A percentile compares a stretch with the other conserved stretches of the same genome.
Evolutionary conservation across 176 grass and related monocot species (phyloP).

Genomic region (Pontederia crassipes): DNA sequence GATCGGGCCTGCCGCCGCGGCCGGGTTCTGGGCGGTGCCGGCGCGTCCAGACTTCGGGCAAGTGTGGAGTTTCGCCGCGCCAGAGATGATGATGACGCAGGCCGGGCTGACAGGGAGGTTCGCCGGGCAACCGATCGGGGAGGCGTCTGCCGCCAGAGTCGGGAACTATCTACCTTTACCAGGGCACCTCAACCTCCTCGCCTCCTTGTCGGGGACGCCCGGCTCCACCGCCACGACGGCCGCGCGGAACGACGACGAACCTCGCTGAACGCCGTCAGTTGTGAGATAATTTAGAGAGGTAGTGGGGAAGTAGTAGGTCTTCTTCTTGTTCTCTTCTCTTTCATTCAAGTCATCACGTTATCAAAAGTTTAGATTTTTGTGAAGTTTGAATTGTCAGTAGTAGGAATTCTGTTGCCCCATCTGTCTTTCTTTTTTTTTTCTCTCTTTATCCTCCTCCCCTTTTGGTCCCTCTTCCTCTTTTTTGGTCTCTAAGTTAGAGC

Average conservation of each 20-base stretch:
- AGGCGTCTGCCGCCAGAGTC: slow-evolving; percentile 8
- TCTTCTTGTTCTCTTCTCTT: neutral
- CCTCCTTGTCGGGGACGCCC: slow-evolving; percentile 16
- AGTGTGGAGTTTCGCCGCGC: slow-evolving; percentile 14
- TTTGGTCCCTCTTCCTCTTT: neutral
- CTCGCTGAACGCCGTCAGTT: neutral
- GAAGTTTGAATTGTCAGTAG: neutral
- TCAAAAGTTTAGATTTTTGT: neutral
- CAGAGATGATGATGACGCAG: slow-evolving; percentile 7
- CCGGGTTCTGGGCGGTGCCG: slow-evolving; percentile 17
- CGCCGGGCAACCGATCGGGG: slow-evolving; percentile 11
- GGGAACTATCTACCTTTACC: slow-evolving; percentile 16
- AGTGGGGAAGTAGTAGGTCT: too few relatives aligned
- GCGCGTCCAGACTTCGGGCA: slow-evolving; percentile 11
- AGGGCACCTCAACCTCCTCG: slow-evolving; percentile 16
- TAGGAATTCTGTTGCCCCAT: neutral
- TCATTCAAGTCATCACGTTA: neutral
- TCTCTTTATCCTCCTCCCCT: neutral
- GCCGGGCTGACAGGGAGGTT: slow-evolving; percentile 7
- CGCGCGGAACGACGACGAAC: slow-evolving; percentile 5
- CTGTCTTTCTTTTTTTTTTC: neutral
- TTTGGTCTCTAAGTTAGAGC: neutral
- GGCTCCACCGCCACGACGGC: neutral
- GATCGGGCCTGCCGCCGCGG: neutral
- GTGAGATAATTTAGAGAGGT: neutral